A percentile compares a stretch with the other conserved stretches of the same genome.
Conservation (phyloP, 2,329 filamentous ascomycete genomes). For the Botrytis pseudocinerea region DNA sequence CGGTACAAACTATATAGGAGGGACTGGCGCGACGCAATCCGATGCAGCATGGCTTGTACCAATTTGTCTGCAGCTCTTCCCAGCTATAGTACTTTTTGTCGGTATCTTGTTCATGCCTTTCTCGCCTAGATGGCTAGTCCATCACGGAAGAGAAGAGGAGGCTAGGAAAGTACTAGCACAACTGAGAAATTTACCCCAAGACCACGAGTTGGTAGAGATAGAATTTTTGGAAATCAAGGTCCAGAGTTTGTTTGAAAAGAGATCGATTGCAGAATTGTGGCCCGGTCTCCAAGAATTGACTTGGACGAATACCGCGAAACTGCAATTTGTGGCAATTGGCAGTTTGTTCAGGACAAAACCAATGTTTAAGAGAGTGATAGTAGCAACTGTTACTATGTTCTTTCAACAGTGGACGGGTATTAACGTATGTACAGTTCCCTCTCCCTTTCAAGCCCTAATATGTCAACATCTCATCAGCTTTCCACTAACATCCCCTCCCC, state of each 20-base stretch:
- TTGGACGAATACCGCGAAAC: slow-evolving; percentile 62
- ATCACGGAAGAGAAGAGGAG: slow-evolving; percentile 69
- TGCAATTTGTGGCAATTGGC: slow-evolving; percentile 67
- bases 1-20: slow-evolving; percentile 68
- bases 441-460: too few relatives aligned
- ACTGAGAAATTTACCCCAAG: slow-evolving; percentile 60
- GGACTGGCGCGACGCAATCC: slow-evolving; percentile 56
- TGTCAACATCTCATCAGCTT: background rate
- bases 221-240: slow-evolving; percentile 85
- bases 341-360: slow-evolving; percentile 64
- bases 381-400: slow-evolving; percentile 64
- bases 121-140: slow-evolving; percentile 72
- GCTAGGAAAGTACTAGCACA: slow-evolving; percentile 61
- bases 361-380: slow-evolving; percentile 66
- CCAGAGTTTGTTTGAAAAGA: slow-evolving; percentile 75
- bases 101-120: slow-evolving; percentile 82
- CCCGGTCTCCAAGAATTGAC: slow-evolving; percentile 63
- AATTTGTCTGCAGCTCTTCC: slow-evolving; percentile 68
- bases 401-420: slow-evolving; percentile 55
- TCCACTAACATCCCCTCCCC: background rate
- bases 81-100: slow-evolving; percentile 63
- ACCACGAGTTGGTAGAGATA: slow-evolving; percentile 69
- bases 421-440: slow-evolving; percentile 41
- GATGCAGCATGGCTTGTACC: slow-evolving; percentile 75
- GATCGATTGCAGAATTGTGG: slow-evolving; percentile 65